Percentiles rank a stretch among this genome's conserved stretches.
These are phyloP conservation scores for Didymella pinodella DNA, from an alignment of 2,329 filamentous ascomycete species.

Conservation along the genomic window DNA sequence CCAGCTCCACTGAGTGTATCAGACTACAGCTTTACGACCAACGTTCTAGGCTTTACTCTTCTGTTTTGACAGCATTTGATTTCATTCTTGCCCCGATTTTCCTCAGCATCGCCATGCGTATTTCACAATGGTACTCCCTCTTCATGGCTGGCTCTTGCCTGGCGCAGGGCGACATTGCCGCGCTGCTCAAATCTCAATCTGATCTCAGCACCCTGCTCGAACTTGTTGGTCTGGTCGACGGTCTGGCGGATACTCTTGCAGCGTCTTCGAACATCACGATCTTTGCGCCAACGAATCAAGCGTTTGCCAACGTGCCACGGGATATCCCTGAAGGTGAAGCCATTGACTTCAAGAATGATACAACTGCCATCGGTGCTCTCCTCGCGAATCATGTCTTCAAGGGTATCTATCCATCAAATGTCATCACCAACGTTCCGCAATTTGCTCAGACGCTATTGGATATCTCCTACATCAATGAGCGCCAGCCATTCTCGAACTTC, in stretches of 20 bases:
- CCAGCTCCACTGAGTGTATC: constrained; percentile 5
- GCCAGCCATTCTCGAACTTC: constrained; percentile 62
- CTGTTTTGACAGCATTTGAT: neutral
- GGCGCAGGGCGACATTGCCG: constrained; percentile 43
- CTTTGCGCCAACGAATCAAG: constrained; percentile 64
- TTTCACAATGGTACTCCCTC: constrained; percentile 27
- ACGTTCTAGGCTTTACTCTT: neutral
- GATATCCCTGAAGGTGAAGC: constrained; percentile 38
- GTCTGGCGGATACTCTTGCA: constrained; percentile 50
- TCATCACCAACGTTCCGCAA: constrained; percentile 48
- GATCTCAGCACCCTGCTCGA: constrained; percentile 45
- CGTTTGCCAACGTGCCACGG: constrained; percentile 46
- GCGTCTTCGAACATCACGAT: constrained; percentile 62
- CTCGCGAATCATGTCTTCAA: constrained; percentile 66
- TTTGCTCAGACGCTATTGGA: constrained; percentile 60
- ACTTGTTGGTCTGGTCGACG: constrained; percentile 51
- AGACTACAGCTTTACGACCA: constrained; percentile 6
- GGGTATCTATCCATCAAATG: constrained; percentile 55
- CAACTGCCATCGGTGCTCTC: constrained; percentile 53
- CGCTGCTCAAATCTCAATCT: constrained; percentile 41
- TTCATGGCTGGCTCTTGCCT: constrained; percentile 34
- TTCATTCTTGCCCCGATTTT: constrained; percentile 1
- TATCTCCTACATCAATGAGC: constrained; percentile 49
- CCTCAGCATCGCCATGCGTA: constrained; percentile 29
- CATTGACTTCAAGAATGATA: constrained; percentile 45